These are phyloP conservation scores for Nannochloropsis salina DNA, from an alignment of 108 stramenopile species.

Conservation along the genomic window DNA sequence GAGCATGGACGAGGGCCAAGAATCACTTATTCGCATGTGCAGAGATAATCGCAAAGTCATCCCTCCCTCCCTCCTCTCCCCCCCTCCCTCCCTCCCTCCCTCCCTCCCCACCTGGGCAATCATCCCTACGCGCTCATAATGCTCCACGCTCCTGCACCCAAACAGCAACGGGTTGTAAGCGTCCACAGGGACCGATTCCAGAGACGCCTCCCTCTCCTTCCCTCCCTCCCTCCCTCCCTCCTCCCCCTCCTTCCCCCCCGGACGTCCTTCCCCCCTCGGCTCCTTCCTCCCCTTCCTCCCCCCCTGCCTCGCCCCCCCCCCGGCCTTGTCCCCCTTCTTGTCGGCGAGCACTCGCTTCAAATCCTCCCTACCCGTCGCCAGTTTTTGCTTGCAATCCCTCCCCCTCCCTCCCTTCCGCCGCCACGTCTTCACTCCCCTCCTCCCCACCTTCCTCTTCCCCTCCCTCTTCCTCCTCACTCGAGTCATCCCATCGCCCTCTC, in stretches of 20 bases:
- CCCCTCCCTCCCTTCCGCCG: conserved; percentile 22
- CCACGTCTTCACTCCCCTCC: neutral
- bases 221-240: conserved; percentile 13
- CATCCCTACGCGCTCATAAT: conserved; percentile 45
- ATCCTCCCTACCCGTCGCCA: neutral
- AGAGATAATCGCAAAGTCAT: too few species aligned
- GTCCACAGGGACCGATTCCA: conserved; percentile 10
- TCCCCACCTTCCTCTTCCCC: neutral
- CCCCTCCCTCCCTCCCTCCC: neutral
- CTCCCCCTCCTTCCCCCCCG: conserved; percentile 19
- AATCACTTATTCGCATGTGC: too few species aligned
- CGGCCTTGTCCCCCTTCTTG: conserved; percentile 20
- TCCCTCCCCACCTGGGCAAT: conserved; percentile 32
- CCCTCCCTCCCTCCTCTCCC: neutral
- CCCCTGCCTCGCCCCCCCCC: neutral
- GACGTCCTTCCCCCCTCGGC: neutral
- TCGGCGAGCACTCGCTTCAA: neutral
- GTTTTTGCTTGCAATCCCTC: neutral
- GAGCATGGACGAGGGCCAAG: too few species aligned
- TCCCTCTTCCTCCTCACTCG: neutral
- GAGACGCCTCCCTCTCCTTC: neutral
- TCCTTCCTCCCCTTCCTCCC: neutral
- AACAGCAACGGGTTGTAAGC: conserved; percentile 41
- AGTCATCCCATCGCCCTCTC: neutral
- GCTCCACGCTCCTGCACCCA: conserved; percentile 50